Percentiles rank a stretch among this genome's conserved stretches.
phyloP scores from a whole-genome alignment of 2,329 filamentous ascomycete genomes.

The Trichoderma arundinaceum region DNA sequence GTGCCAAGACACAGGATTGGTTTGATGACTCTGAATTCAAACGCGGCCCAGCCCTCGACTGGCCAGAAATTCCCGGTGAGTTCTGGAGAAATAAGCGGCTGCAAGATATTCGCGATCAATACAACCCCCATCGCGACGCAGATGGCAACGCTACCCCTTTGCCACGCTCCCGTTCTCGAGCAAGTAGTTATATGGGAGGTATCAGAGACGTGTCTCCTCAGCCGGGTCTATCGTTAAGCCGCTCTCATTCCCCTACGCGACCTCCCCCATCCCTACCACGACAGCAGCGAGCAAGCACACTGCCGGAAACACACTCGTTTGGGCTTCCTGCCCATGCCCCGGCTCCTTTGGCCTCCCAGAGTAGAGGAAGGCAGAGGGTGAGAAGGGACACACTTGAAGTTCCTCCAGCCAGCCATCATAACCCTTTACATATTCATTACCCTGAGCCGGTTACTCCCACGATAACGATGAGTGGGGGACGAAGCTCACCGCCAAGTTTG shows the following conservation, averaged over 20 bases:
- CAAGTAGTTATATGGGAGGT: conserved; percentile 45
- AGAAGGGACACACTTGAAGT: conserved; percentile 34
- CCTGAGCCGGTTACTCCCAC: background rate
- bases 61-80: conserved; percentile 63
- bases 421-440: background rate
- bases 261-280: background rate
- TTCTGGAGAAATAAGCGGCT: conserved; percentile 38
- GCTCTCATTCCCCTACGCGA: background rate
- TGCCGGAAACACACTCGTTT: conserved; percentile 17
- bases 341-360: background rate
- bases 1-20: conserved; percentile 53
- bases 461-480: conserved; percentile 6
- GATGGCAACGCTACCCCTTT: conserved; percentile 42
- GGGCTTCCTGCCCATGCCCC: background rate
- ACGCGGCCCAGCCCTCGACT: conserved; percentile 53
- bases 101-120: conserved; percentile 47
- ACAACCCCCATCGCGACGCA: conserved; percentile 45
- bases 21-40: conserved; percentile 58
- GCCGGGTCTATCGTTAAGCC: background rate
- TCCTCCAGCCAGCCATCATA: conserved; percentile 23
- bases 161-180: conserved; percentile 42
- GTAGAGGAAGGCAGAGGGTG: conserved; percentile 27
- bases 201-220: background rate
- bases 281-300: conserved; percentile 30
- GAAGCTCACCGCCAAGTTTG: background rate